Evolutionary conservation across 805 yeast species (phyloP), one percentile per base, ranked within the genome.

Genomic region (Candida michaelii): DNA sequence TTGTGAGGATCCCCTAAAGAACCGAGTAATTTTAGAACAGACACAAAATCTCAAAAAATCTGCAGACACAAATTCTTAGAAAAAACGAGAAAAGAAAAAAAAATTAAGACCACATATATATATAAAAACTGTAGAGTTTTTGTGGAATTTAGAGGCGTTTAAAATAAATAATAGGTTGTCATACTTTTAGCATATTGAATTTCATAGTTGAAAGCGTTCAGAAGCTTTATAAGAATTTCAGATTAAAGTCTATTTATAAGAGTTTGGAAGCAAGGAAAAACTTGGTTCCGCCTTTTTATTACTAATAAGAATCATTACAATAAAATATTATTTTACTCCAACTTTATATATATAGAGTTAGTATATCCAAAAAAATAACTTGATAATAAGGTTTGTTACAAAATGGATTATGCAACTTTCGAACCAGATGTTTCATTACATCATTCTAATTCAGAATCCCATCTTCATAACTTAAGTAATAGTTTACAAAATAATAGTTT

Each of bases 401-500:
- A 21, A 3, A 34, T 34, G 37, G 29, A 34, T 8, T 34, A 34
- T 24, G 18, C 37, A 13, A 15, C 29, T 4, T 34, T 34, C 19
- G 37, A 34, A 4, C 13, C 27, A 4, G 37, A 34, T 34, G 29
- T 15, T 5, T 4, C 9, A 23, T 21, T 34, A 15, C 37, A 19
- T 24, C 37, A 34, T 34, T 34, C 37, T 7, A 21, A 34, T 34
- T 34, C 29, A 13, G 37, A 34, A 5, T 18, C 37, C n/a, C 12
- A 21, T 19, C 17, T 34, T 15, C 29, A 21, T n/a, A 34, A n/a
- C 12, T 9, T 34, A 24, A 11, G 10, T 21, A 34, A 24, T 15
- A 9, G n/a, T 24, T 13, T 31, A 31, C 35, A 12, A 11, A 31
- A 31, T 31, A 31, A 17, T 12, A 31, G 17, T 18, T 31, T 31